These are phyloP conservation scores for Tricholoma sp. DNA, from an alignment of 768 basidiomycete species.

Conservation along the genomic window DNA sequence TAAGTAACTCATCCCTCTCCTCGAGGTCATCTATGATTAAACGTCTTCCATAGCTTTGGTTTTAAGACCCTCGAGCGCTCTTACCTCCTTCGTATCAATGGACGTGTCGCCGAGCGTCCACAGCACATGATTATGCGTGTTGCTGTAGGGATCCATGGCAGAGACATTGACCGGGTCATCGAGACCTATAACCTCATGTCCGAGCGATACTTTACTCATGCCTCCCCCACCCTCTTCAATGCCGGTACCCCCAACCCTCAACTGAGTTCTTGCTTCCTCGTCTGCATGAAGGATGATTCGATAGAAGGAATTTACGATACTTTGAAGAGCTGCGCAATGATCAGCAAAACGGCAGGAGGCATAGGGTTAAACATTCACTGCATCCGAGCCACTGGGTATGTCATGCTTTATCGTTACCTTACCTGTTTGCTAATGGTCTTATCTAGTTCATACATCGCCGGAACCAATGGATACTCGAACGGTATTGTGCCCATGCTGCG, in stretches of 20 bases:
- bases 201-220: conserved; percentile 97
- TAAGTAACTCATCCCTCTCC: conserved; percentile 30
- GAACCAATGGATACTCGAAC: conserved; percentile 98
- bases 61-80: conserved; percentile 99
- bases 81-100: conserved; percentile 91
- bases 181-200: conserved; percentile 97
- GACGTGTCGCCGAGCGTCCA: conserved; percentile 93
- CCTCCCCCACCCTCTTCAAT: conserved; percentile 96
- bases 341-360: conserved; percentile 98
- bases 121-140: conserved; percentile 99
- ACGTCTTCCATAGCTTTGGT: conserved; percentile 63
- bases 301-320: conserved; percentile 99
- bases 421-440: conserved; percentile 1
- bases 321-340: conserved; percentile 96
- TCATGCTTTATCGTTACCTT: conserved; percentile 2
- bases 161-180: conserved; percentile 80
- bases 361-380: conserved; percentile 95
- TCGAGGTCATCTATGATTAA: not conserved
- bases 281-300: conserved; percentile 97
- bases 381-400: conserved; percentile 91
- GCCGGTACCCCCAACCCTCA: conserved; percentile 96
- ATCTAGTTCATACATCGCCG: conserved; percentile 93
- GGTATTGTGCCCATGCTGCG: conserved; percentile 99
- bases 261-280: conserved; percentile 93
- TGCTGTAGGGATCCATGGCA: conserved; percentile 93